phyloP scores from a whole-genome alignment of 352 stramenopile genomes.

The Phytophthora litchii region DNA sequence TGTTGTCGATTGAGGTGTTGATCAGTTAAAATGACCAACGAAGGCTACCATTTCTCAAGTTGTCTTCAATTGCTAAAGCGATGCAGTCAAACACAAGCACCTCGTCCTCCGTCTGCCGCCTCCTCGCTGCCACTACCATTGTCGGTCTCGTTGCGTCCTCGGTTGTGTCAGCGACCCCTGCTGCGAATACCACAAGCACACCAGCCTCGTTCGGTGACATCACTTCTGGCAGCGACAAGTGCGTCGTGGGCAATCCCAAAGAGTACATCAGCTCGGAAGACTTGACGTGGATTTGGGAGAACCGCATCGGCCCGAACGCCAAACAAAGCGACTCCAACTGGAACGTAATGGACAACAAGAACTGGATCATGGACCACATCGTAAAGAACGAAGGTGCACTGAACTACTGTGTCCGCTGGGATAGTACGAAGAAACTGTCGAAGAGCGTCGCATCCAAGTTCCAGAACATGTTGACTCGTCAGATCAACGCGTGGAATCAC shows the following conservation, averaged over 20 bases:
- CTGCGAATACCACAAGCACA: too few species aligned
- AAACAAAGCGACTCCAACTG: neutral
- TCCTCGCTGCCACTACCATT: too few species aligned
- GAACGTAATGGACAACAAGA: conserved; percentile 9
- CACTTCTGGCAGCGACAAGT: neutral
- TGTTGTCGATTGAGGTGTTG: too few species aligned
- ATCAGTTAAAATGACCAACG: too few species aligned
- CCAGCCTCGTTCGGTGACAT: conserved; percentile 10
- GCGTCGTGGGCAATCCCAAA: conserved; percentile 8
- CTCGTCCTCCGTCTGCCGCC: too few species aligned
- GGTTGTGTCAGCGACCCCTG: too few species aligned
- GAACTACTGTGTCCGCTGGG: conserved; percentile 16
- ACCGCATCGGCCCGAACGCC: neutral
- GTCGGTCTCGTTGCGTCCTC: too few species aligned
- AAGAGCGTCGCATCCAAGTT: conserved; percentile 17
- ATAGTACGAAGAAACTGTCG: conserved; percentile 8
- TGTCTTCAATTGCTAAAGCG: too few species aligned
- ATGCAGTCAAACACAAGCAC: too few species aligned
- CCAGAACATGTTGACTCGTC: conserved; percentile 6
- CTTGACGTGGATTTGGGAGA: conserved; percentile 10
- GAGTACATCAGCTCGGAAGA: neutral
- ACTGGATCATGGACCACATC: conserved; percentile 20
- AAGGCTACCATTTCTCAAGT: too few species aligned
- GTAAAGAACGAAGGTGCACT: conserved; percentile 9
- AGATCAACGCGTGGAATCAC: conserved; percentile 4